Base-by-base conservation (phyloP, 108 stramenopile species). In the Cyclotella cryptica region DNA sequence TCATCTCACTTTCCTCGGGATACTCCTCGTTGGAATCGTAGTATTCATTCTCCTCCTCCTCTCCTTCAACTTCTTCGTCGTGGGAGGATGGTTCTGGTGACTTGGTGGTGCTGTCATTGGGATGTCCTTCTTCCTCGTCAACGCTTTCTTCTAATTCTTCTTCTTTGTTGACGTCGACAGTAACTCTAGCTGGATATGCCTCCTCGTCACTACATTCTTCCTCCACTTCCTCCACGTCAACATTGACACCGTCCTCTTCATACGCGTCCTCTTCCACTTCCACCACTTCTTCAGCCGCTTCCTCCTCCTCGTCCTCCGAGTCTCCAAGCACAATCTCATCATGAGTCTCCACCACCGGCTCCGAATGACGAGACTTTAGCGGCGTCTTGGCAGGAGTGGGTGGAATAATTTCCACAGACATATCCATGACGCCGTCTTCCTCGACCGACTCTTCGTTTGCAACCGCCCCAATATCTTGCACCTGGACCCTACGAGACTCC, bases 1-100 rank as follows among this genome's bases (percentile, higher is more conserved):
- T 15, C 21, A 4, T n/a, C 27, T 35, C 49, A 10, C 69, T 57
- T 35, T 77, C 66, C 14, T 69, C 68, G 28, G 67, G 10, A 42
- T 53, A 68, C 12, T 68, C 67, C 49, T 68, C 67, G 29, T 53
- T 22, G 24, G 54, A 52, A 22, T 69, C 49, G n/a, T 77, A 45
- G 39, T 49, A 29, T 24, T 0, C 49, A 13, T 30, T 46, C 14
- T 39, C 15, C 26, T 52, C 49, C 3, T 62, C 60, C 1, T 18
- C 58, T 26, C 53, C 39, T 66, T 45, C 55, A n/a, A 17, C 10
- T 12, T 75, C 55, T n/a, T 53, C 9, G 3, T 0, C 63, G 42
- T 59, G 43, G 18, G 68, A 18, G 19, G 30, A 43, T 5, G 63
- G 39, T 58, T 57, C 55, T 1, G 58, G 18, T 52, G 67, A 53